These are phyloP conservation scores for Heliocybe sulcata DNA, from an alignment of 1,284 basidiomycete species.

Conservation along the genomic window DNA sequence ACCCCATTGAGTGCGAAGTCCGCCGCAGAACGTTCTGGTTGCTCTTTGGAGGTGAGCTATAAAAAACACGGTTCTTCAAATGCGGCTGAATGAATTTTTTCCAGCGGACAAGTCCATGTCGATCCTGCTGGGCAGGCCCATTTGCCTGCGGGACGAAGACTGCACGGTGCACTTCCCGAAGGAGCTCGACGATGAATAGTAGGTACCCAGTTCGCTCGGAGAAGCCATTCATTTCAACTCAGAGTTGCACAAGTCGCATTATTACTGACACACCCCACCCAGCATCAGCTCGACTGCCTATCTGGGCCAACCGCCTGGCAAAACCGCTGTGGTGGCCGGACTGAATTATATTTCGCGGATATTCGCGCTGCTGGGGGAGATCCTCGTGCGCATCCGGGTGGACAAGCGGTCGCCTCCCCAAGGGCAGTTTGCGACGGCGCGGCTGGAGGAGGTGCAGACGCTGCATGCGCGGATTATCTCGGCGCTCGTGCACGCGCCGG, in stretches of 20 bases:
- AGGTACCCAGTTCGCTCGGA: constrained; percentile 25
- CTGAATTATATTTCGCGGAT: constrained; percentile 83
- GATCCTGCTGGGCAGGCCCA: constrained; percentile 71
- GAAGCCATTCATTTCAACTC: constrained; percentile 1
- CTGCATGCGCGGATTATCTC: constrained; percentile 66
- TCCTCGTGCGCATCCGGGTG: constrained; percentile 75
- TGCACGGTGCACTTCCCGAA: constrained; percentile 82
- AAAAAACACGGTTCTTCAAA: background rate
- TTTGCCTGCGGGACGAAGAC: constrained; percentile 80
- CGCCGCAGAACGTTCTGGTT: constrained; percentile 81
- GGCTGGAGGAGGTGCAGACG: constrained; percentile 73
- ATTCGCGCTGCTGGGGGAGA: constrained; percentile 77
- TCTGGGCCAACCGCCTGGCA: constrained; percentile 74
- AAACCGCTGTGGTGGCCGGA: constrained; percentile 76
- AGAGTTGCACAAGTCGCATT: constrained; percentile 9
- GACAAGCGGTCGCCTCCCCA: constrained; percentile 79
- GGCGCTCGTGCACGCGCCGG: constrained; percentile 64
- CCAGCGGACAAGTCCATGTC: constrained; percentile 86
- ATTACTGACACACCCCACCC: constrained; percentile 6
- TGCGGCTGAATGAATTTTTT: constrained; percentile 1
- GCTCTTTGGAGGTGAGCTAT: constrained; percentile 65
- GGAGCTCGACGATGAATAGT: constrained; percentile 84
- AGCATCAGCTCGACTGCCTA: constrained; percentile 79
- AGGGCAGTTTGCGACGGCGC: constrained; percentile 74
- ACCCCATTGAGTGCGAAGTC: constrained; percentile 81